These are phyloP conservation scores for Entoloma clypeatum DNA, from an alignment of 1,284 basidiomycete species.

Conservation along the genomic window DNA sequence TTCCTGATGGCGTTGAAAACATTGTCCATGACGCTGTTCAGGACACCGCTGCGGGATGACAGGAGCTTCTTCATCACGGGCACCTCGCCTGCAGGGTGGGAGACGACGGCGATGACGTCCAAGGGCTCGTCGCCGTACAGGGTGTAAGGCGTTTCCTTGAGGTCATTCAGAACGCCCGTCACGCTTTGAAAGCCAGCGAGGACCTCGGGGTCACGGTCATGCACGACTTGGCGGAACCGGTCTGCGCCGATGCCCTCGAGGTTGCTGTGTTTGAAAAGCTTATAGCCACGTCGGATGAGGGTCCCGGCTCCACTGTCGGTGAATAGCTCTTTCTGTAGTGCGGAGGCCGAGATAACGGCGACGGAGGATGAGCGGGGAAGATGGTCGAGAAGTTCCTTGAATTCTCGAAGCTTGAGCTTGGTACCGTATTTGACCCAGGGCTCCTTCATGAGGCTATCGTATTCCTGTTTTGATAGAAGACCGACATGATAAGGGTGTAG, in stretches of 20 bases:
- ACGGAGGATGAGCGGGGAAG: conserved; percentile 98
- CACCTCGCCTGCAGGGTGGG: conserved; percentile 85
- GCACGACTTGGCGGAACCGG: conserved; percentile 88
- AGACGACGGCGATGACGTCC: conserved; percentile 93
- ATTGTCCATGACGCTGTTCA: conserved; percentile 96
- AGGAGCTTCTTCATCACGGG: conserved; percentile 94
- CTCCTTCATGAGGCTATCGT: conserved; percentile 95
- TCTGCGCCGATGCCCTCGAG: conserved; percentile 89
- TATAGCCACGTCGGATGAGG: conserved; percentile 96
- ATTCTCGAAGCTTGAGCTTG: conserved; percentile 98
- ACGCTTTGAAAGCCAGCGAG: conserved; percentile 82
- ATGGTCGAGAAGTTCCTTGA: conserved; percentile 98
- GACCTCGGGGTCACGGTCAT: conserved; percentile 94
- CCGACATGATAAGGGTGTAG: neutral
- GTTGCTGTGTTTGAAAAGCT: conserved; percentile 86
- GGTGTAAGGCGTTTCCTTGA: conserved; percentile 83
- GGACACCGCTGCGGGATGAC: conserved; percentile 80
- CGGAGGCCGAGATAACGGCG: conserved; percentile 93
- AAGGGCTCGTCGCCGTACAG: conserved; percentile 98
- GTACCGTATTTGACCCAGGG: conserved; percentile 99
- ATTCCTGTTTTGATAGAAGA: conserved; percentile 68
- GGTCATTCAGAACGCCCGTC: conserved; percentile 81
- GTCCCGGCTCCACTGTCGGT: conserved; percentile 98
- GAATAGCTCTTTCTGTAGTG: conserved; percentile 97
- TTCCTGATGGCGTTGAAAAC: conserved; percentile 95